Base-by-base conservation (phyloP, 2,329 filamentous ascomycete species). In the Fusarium scirpi region DNA sequence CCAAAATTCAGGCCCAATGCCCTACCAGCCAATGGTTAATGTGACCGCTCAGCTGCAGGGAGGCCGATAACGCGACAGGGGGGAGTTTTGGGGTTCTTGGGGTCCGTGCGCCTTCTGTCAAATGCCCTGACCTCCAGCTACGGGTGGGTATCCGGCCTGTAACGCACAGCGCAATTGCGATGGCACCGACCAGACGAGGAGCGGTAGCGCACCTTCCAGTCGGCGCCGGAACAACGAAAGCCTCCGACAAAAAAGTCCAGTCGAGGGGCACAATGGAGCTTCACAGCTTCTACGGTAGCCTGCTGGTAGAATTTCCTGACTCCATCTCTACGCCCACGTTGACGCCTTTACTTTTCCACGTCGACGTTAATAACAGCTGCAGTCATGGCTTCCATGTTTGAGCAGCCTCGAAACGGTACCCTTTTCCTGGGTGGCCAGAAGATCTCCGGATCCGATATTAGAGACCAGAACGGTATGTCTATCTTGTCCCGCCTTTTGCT, bases 381-480 rank as follows among this genome's bases (percentile, higher is more conserved):
- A 77, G 65, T 67, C 71, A 99, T 99, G 96, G 91, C 94, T 82
- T 93, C 93, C 79, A 94, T 99, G 83, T 99, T 98, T 79, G 94
- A 98, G 85, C 93, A 96, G 84, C 92, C 94, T 79, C 90, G 94
- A 80, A 97, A 97, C 80, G 96, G 97, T 82, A 98, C 94, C 78
- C 88, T 99, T 77, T 99, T 99, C 86, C 89, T 99, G 70, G 96
- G 96, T 76, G 96, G 96, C 80, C 91, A 94, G 84, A 99, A 99
- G 89, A 97, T 98, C 82, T 97, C 93, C 76, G 96, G 96, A 74
- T 87, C 93, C 77, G 96, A 99, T 84, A 97, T 99, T 81, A 90
- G 96, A 80, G 96, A 99, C 80, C 94, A 98, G 84, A 98, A 98
- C 86, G 92, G 92, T 93, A 85, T 80, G 80, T 70, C 62, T 57